phyloP scores from a whole-genome alignment of 1,284 basidiomycete species.

The Tausonia pullulans region DNA sequence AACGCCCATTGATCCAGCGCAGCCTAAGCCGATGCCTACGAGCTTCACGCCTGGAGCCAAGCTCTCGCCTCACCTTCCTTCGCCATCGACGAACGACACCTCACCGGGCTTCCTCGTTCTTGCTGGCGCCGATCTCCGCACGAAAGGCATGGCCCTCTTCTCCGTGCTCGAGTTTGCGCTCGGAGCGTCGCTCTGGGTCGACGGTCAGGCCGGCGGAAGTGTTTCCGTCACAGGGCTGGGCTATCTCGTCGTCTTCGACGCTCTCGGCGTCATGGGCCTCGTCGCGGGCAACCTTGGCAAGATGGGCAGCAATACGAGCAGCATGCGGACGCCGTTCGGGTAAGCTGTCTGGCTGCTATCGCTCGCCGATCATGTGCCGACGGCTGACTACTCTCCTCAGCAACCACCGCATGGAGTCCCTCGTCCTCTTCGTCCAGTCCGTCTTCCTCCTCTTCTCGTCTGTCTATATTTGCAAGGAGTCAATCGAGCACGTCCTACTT shows the following conservation, averaged over 20 bases:
- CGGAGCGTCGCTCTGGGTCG: conserved; percentile 63
- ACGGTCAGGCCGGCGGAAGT: conserved; percentile 81
- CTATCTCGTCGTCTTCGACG: conserved; percentile 93
- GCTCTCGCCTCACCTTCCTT: conserved; percentile 21
- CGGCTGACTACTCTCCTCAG: conserved; percentile 35
- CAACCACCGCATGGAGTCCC: conserved; percentile 58
- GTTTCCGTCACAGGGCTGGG: conserved; percentile 80
- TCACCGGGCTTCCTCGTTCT: conserved; percentile 9
- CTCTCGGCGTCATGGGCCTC: conserved; percentile 58
- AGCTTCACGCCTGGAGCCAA: too few species aligned
- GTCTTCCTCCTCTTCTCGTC: conserved; percentile 83
- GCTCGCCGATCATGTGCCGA: not conserved
- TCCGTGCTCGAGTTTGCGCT: conserved; percentile 39
- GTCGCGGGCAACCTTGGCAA: conserved; percentile 36
- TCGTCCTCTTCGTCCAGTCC: conserved; percentile 73
- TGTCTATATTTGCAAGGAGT: conserved; percentile 88
- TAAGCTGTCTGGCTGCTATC: conserved; percentile 35
- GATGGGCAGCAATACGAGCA: not conserved
- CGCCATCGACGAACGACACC: conserved; percentile 23
- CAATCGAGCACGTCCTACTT: conserved; percentile 68
- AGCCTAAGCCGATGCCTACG: too few species aligned
- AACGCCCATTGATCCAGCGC: not conserved
- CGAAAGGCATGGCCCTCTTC: conserved; percentile 35
- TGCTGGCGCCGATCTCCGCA: conserved; percentile 25
- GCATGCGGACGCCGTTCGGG: conserved; percentile 52